phyloP scores from a whole-genome alignment of 2,329 filamentous ascomycete species.

The Purpureocillium takamizusanense region DNA sequence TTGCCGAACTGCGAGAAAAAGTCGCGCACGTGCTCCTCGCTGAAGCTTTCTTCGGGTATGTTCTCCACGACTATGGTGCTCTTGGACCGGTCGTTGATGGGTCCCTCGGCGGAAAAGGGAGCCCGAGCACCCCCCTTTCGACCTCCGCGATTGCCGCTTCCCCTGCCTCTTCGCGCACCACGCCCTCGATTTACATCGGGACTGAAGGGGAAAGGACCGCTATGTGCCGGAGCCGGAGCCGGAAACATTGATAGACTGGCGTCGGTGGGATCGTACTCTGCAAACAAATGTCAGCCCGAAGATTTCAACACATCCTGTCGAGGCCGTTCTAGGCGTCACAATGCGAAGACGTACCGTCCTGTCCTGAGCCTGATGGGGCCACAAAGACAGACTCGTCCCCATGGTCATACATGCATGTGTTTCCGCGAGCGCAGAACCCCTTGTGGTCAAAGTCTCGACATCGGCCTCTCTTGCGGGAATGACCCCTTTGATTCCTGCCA shows the following conservation, averaged over 20 bases:
- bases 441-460: slow-evolving; percentile 66
- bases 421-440: slow-evolving; percentile 61
- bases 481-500: slow-evolving; percentile 10
- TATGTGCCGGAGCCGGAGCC: slow-evolving; percentile 4
- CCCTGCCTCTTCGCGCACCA: slow-evolving; percentile 25
- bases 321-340: too few species aligned
- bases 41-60: slow-evolving; percentile 64
- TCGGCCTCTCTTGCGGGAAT: slow-evolving; percentile 32
- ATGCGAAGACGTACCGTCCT: slow-evolving; percentile 18
- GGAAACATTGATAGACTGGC: slow-evolving; percentile 14
- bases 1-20: slow-evolving; percentile 69
- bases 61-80: slow-evolving; percentile 67
- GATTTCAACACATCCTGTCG: too few species aligned
- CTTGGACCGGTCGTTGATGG: slow-evolving; percentile 52
- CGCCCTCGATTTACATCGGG: slow-evolving; percentile 18
- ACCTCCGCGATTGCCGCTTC: slow-evolving; percentile 19
- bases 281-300: too few species aligned
- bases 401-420: slow-evolving; percentile 62
- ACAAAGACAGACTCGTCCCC: slow-evolving; percentile 40
- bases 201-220: slow-evolving; percentile 11
- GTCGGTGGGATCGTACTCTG: slow-evolving; percentile 25
- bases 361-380: slow-evolving; percentile 12
- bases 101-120: slow-evolving; percentile 55
- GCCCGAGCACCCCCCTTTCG: slow-evolving; percentile 34
- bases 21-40: slow-evolving; percentile 51